A percentile compares a stretch with the other conserved stretches of the same genome.
Evolutionary conservation across 139 green algal species (phyloP).

Genomic region (Trebouxia sp.): DNA sequence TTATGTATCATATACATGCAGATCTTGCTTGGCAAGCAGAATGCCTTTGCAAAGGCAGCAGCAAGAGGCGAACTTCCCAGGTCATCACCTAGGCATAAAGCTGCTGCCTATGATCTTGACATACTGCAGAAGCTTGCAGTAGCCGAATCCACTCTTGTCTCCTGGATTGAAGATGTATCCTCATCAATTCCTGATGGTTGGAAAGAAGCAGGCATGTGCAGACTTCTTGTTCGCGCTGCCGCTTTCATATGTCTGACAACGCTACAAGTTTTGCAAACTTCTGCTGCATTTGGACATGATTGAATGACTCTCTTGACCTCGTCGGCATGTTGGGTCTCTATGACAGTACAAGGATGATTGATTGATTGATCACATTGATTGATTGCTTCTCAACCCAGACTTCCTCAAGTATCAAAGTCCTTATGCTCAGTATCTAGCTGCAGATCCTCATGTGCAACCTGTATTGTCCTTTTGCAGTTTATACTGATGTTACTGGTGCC

Average conservation of each 20-base stretch:
- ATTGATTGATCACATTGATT: no score
- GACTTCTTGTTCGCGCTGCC: not conserved
- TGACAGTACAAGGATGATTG: no score
- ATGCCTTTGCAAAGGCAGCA: slow-evolving; percentile 22
- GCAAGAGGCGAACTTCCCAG: not conserved
- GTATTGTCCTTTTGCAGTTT: not conserved
- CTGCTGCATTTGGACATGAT: not conserved
- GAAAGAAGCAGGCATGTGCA: not conserved
- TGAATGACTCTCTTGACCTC: no score
- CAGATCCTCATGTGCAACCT: not conserved
- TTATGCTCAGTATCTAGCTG: no score
- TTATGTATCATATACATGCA: not conserved
- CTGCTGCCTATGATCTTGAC: slow-evolving; percentile 23
- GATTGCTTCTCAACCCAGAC: no score
- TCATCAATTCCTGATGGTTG: not conserved
- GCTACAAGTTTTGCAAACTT: not conserved
- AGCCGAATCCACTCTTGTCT: slow-evolving; percentile 13
- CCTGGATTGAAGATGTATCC: slow-evolving; percentile 6
- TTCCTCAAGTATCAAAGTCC: no score
- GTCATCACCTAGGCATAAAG: slow-evolving; percentile 1
- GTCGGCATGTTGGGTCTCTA: not conserved
- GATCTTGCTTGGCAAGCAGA: not conserved
- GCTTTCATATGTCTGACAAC: not conserved
- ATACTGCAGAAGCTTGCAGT: slow-evolving; percentile 22
- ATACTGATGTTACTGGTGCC: not conserved